Base-by-base conservation (phyloP, 768 basidiomycete genomes). In the Pleurotus tuber-regium region DNA sequence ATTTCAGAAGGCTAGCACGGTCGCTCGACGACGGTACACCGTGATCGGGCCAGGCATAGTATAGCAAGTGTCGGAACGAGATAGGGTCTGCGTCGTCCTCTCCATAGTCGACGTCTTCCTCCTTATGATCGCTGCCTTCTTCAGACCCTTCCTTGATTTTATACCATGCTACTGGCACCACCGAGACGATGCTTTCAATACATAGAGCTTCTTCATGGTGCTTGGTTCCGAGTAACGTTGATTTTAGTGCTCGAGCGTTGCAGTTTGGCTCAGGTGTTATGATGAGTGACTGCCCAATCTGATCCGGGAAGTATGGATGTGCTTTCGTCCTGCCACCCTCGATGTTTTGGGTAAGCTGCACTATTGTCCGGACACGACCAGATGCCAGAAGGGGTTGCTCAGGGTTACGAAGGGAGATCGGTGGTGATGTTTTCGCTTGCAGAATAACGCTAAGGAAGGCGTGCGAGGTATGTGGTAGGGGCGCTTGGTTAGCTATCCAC, bases 401-500 rank as follows among this genome's bases (percentile, higher is more conserved):
- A 31, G 28, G 12, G 46, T 19, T 6, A 54, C 49, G 43, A n/a
- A 62, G 49, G 36, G 58, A 51, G 21, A 61, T 46, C 12, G 71
- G 61, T 12, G 76, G 79, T 6, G 58, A 53, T 2, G 65, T 54
- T 40, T 73, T 64, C 23, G 78, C 75, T 53, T 82, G 79, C 29
- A 80, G 63, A 55, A 92, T 72, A 41, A 87, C 64, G 56, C 81
- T 87, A 62, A 95, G 79, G 66, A 92, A 92, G 4, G 88, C 70
- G 60, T 93, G 87, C 0, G 79, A 74, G 0, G 91, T 89, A 42
- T 71, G 63, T 4, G 76, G 80, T 28, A 92, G 68, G 0, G 92
- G 90, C 0, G 92, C 92, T 62, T 94, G 92, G 0, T 89, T 78
- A 2, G 90, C 89, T 52, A 94, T 87, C 87, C 90, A 92, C 81